A percentile compares a stretch with the other conserved stretches of the same genome.
Conservation (phyloP, 768 basidiomycete genomes). For the Suillus brevipes region DNA sequence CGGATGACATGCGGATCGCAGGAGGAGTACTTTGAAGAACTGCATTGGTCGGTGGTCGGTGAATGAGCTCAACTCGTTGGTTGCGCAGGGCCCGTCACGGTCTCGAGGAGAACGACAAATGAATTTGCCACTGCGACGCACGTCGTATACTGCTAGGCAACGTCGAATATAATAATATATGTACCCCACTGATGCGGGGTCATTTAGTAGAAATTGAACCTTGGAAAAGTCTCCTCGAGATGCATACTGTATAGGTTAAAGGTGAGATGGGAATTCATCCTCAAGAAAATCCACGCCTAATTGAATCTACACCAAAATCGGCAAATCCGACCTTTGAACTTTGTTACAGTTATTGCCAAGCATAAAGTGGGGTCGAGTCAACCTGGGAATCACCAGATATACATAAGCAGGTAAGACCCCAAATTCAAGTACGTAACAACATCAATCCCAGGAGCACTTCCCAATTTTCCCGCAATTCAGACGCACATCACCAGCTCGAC, state of each 20-base stretch:
- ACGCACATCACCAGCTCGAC: conserved; percentile 1
- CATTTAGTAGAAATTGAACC: background rate
- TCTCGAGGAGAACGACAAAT: background rate
- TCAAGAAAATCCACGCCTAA: conserved; percentile 4
- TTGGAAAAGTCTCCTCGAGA: background rate
- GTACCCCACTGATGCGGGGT: background rate
- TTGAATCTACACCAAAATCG: conserved; percentile 1
- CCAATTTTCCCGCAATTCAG: conserved; percentile 25
- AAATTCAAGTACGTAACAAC: conserved; percentile 19
- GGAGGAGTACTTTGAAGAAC: background rate
- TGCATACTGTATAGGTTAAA: background rate
- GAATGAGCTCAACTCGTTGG: background rate
- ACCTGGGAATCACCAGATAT: background rate
- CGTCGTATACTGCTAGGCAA: no score
- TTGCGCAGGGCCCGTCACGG: background rate
- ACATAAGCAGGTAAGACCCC: conserved; percentile 8
- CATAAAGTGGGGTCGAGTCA: background rate
- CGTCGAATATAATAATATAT: no score
- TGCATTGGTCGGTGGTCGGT: background rate
- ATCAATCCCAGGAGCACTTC: conserved; percentile 17
- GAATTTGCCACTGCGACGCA: no score
- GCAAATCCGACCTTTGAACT: background rate
- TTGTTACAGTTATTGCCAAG: conserved; percentile 7
- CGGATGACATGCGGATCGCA: background rate
- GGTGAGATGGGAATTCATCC: background rate